Evolutionary conservation across 768 basidiomycete genomes (phyloP).

Genomic region (Mycena galericulata): DNA sequence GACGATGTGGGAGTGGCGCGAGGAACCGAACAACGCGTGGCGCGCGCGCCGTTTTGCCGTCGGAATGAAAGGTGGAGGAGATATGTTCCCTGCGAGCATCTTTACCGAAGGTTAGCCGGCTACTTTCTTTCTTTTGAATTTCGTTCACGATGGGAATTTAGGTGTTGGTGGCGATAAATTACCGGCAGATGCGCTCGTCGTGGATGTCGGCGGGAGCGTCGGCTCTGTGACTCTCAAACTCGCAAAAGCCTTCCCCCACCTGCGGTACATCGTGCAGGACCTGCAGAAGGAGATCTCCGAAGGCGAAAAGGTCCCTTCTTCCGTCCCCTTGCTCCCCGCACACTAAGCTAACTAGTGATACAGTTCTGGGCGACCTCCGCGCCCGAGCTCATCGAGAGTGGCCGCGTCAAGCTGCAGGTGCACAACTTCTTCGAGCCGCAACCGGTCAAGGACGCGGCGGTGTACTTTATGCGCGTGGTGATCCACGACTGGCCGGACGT

Average conservation of each 20-base stretch:
- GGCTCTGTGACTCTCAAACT: slow-evolving; percentile 47
- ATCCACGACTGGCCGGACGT: slow-evolving; percentile 44
- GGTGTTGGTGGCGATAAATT: slow-evolving; percentile 38
- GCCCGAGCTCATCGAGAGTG: slow-evolving; percentile 40
- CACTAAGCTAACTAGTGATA: not conserved
- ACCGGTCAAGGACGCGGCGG: slow-evolving; percentile 35
- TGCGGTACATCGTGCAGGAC: slow-evolving; percentile 52
- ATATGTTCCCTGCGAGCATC: slow-evolving; percentile 35
- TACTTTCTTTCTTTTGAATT: not conserved
- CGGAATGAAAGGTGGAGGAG: slow-evolving; percentile 40
- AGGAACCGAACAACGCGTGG: slow-evolving; percentile 45
- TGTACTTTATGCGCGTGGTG: slow-evolving; percentile 38
- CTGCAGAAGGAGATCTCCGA: slow-evolving; percentile 40
- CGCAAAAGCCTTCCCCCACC: slow-evolving; percentile 43
- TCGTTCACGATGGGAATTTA: slow-evolving; percentile 6
- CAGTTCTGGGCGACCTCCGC: slow-evolving; percentile 44
- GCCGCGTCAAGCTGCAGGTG: slow-evolving; percentile 45
- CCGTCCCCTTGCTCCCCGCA: not conserved
- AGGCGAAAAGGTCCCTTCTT: slow-evolving; percentile 39
- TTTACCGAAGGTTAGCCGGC: slow-evolving; percentile 33
- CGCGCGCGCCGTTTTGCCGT: slow-evolving; percentile 42
- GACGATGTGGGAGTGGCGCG: slow-evolving; percentile 47
- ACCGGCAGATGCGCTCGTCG: slow-evolving; percentile 38
- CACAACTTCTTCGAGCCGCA: slow-evolving; percentile 45
- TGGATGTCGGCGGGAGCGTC: slow-evolving; percentile 52